Conservation (phyloP, 139 green algal species). For the Haematococcus sp. region DNA sequence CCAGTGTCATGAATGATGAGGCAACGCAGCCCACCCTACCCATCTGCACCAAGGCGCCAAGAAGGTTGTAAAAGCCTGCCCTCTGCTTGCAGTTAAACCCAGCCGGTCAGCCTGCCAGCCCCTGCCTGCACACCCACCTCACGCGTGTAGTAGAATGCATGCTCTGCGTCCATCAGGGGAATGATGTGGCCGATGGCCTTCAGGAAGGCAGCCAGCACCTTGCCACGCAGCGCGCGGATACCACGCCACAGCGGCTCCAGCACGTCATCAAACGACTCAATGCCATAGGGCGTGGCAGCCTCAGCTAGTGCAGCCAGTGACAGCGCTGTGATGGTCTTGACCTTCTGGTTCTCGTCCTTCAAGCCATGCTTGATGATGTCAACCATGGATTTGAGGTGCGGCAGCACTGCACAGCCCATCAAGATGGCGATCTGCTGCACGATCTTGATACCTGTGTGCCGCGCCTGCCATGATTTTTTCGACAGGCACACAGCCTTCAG, state of each 20-base stretch:
- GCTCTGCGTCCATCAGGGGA: conserved; percentile 97
- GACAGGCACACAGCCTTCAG: conserved; percentile 96
- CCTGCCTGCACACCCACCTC: conserved; percentile 47
- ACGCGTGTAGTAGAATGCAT: conserved; percentile 97
- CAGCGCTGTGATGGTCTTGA: conserved; percentile 96
- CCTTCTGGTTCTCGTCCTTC: conserved; percentile 82
- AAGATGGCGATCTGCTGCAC: conserved; percentile 98
- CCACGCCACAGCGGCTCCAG: conserved; percentile 98
- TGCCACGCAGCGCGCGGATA: conserved; percentile 89
- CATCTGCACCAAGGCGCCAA: no score
- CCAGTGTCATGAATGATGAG: no score
- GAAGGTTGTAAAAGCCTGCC: no score
- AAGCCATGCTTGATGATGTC: conserved; percentile 96
- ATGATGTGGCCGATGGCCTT: conserved; percentile 98
- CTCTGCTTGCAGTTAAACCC: no score
- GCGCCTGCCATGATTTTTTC: conserved; percentile 96
- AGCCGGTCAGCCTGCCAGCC: no score
- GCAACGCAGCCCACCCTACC: no score
- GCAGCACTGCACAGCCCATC: conserved; percentile 95
- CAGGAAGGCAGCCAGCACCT: conserved; percentile 88
- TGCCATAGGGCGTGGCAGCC: conserved; percentile 92
- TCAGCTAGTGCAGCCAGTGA: conserved; percentile 94
- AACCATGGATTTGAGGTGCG: conserved; percentile 93
- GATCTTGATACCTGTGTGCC: conserved; percentile 99
- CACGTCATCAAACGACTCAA: conserved; percentile 98